These are phyloP conservation scores for Tephrocybe sp. DNA, from an alignment of 768 basidiomycete species.

Conservation along the genomic window DNA sequence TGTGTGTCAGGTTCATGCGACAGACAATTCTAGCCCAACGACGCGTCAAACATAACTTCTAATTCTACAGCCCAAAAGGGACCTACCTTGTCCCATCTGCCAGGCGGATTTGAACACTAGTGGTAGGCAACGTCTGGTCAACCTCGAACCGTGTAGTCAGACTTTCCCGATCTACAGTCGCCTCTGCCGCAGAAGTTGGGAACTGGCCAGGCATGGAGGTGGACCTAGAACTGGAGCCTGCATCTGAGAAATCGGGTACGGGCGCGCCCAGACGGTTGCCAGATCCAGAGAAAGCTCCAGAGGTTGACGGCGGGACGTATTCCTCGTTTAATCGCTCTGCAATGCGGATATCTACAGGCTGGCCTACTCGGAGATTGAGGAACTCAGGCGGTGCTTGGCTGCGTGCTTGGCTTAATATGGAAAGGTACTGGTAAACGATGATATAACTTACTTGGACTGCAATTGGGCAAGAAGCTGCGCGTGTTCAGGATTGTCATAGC, in stretches of 20 bases:
- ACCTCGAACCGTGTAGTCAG: slow-evolving; percentile 71
- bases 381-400: slow-evolving; percentile 80
- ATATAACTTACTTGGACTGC: slow-evolving; percentile 69
- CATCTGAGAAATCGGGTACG: slow-evolving; percentile 43
- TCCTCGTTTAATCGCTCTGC: slow-evolving; percentile 68
- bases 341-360: slow-evolving; percentile 85
- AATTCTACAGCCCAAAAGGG: not conserved
- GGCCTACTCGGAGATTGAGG: slow-evolving; percentile 70
- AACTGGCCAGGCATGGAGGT: slow-evolving; percentile 63
- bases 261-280: slow-evolving; percentile 85
- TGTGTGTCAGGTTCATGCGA: slow-evolving; percentile 90
- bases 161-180: slow-evolving; percentile 26
- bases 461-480: slow-evolving; percentile 71
- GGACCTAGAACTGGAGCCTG: slow-evolving; percentile 10
- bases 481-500: slow-evolving; percentile 80
- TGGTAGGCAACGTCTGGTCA: slow-evolving; percentile 79
- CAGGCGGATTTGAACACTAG: slow-evolving; percentile 86
- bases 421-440: slow-evolving; percentile 9
- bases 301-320: slow-evolving; percentile 50
- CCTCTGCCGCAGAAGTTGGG: slow-evolving; percentile 32
- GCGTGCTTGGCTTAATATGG: not conserved
- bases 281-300: slow-evolving; percentile 62
- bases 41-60: not conserved
- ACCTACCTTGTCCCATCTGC: slow-evolving; percentile 85
- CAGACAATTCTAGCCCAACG: slow-evolving; percentile 62